A percentile compares a stretch with the other conserved stretches of the same genome.
Evolutionary conservation across 2,329 filamentous ascomycete species (phyloP).

Genomic region (Pseudogymnoascus sp.): DNA sequence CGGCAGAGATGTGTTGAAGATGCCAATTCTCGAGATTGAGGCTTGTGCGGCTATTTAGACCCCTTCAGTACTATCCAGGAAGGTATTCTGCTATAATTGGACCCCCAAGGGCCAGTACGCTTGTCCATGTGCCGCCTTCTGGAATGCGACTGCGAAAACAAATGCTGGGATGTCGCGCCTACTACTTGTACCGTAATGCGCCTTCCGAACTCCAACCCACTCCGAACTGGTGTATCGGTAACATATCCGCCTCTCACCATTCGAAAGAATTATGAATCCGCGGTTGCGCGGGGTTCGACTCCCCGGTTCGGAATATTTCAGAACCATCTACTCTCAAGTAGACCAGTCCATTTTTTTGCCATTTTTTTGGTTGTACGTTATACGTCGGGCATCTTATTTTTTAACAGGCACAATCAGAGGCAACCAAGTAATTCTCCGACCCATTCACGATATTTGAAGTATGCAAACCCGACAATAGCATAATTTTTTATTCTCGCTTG

Average conservation of each 20-base stretch:
- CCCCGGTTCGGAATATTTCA: slow-evolving; percentile 16
- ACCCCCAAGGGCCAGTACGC: neutral
- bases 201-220: neutral
- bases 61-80: neutral
- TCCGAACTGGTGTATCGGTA: slow-evolving; percentile 17
- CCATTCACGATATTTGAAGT: neutral
- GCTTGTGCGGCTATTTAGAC: neutral
- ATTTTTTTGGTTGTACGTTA: neutral
- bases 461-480: neutral
- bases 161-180: neutral
- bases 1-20: neutral
- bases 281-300: slow-evolving; percentile 16
- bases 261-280: slow-evolving; percentile 8
- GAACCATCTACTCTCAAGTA: slow-evolving; percentile 12
- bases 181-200: neutral
- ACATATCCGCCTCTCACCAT: slow-evolving; percentile 14
- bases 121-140: too few species aligned
- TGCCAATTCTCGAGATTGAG: neutral
- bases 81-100: neutral
- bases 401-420: neutral
- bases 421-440: neutral
- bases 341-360: slow-evolving; percentile 11
- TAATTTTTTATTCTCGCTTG: neutral
- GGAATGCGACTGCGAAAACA: too few species aligned
- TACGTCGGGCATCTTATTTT: neutral